Base-by-base conservation (phyloP, 2,329 filamentous ascomycete genomes). In the Paraconiothyrium sp. region DNA sequence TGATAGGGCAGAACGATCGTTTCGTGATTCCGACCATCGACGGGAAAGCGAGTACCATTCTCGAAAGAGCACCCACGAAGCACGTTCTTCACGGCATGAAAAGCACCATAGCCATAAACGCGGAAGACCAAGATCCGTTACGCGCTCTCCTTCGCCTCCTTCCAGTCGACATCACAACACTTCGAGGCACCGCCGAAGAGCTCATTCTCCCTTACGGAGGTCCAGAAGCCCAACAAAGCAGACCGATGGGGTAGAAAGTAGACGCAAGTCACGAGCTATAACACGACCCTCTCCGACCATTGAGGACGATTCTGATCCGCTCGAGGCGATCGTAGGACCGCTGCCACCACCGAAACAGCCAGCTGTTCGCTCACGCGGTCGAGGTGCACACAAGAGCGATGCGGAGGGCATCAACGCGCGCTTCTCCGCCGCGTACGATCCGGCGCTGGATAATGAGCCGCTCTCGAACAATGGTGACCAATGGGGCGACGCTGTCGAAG, bases 401-500 rank as follows among this genome's bases (percentile, higher is more conserved):
- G 65, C 65, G 2, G 68, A 89, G 30, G 88, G 86, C 10, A 96
- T 97, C 67, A 93, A 97, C 72, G 83, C 86, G 27, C 92, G 92
- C 56, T 98, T 97, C 76, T 89, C 90, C 0, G 82, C 88, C 1
- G 85, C 78, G 20, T 90, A 90, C 69, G 83, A 90, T 63, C 88
- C 88, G 1, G 74, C 80, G 7, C 75, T 81, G n/a, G 87, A 92
- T 68, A 78, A 90, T 3, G 80, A 84, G 43, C 79, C 82, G 47
- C 65, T 77, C 63, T 76, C 82, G 2, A 81, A 83, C 1, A 81
- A 79, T 2, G 84, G 84, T 32, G 88, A 90, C 63, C 88, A 92
- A 62, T 97, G 93, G 93, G 91, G 92, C 48, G 87, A 92, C 69
- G 89, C 91, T 0, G 82, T 95, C 0, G 93, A 97, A 78, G 89